Conservation (phyloP, 2,329 filamentous ascomycete genomes). For the Aspergillus hortae region DNA sequence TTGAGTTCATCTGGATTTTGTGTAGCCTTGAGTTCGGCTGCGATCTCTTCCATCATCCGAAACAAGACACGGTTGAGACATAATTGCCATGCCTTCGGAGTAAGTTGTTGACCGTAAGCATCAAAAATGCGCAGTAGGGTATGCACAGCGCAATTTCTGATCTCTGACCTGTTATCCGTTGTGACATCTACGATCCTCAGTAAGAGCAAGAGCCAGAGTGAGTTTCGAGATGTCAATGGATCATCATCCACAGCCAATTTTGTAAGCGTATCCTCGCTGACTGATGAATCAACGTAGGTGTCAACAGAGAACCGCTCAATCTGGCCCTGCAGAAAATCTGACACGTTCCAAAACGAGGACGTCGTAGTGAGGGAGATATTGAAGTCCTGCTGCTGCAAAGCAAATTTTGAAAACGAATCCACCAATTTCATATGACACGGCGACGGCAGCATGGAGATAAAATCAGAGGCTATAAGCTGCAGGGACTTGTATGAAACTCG, state of each 20-base stretch:
- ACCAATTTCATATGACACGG: conserved; percentile 74
- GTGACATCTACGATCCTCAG: conserved; percentile 37
- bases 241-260: conserved; percentile 58
- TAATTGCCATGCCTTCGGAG: conserved; percentile 74
- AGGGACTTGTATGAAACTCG: conserved; percentile 83
- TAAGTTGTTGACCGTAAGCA: conserved; percentile 78
- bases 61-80: conserved; percentile 80
- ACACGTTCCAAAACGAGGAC: conserved; percentile 93
- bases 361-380: conserved; percentile 95
- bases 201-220: conserved; percentile 34
- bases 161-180: conserved; percentile 38
- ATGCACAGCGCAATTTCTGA: conserved; percentile 68
- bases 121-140: conserved; percentile 89
- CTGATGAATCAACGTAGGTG: conserved; percentile 40
- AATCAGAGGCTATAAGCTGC: conserved; percentile 93
- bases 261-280: conserved; percentile 55
- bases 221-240: conserved; percentile 53
- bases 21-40: conserved; percentile 42
- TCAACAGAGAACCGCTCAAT: conserved; percentile 41
- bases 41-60: conserved; percentile 69
- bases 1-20: conserved; percentile 28
- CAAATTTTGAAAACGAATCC: conserved; percentile 85
- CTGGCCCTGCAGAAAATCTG: conserved; percentile 69
- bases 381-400: conserved; percentile 82
- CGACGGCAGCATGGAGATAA: conserved; percentile 69